Base-by-base conservation (phyloP, 179 eudicot species). In the Beta corolliflora region DNA sequence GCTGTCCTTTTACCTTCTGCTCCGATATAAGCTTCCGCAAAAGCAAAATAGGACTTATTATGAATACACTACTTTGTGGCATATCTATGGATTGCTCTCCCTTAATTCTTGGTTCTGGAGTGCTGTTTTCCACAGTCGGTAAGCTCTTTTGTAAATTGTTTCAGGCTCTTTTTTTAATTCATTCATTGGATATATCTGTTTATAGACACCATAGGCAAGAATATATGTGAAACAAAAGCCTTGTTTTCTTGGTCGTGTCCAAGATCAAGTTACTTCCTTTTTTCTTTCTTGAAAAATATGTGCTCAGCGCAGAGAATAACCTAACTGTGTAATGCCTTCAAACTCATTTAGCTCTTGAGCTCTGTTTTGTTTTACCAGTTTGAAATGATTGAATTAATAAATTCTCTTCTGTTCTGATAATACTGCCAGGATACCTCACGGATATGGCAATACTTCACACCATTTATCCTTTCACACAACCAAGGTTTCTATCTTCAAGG, bases 21-120 rank as follows among this genome's bases (percentile, higher is more conserved):
- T 94, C 55, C 54, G 86, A 81, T 83, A 88, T 75, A 92, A 89
- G 90, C 87, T 94, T 75, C 97, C 97, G 45, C 65, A 85, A 66
- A 93, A 87, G 83, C 86, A 89, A 63, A 85, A 87, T 74, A 89
- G 54, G 50, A 85, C 92, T 66, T 89, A 84, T 82, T 94, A 94
- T 75, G 92, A 93, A 55, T 94, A 86, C 81, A 82, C 93, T 64
- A 75, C 79, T 74, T 82, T 93, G 83, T 94, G 94, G 93, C 86
- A 92, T 78, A 78, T 92, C 80, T 94, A 94, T 85, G 96, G 84
- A 59, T 82, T 94, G 64, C 79, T 94, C 21, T 85, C 97, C 5
- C 67, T 94, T 79, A 93, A 91, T 80, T 84, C 96, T 14, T 94
- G 98, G 96, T 81, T 94, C 83, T 94, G 98, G 97, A 93, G 97